Evolutionary conservation across 2,329 filamentous ascomycete species (phyloP), one percentile per base, ranked within the genome.

Genomic region (Diaporthe longicolla): DNA sequence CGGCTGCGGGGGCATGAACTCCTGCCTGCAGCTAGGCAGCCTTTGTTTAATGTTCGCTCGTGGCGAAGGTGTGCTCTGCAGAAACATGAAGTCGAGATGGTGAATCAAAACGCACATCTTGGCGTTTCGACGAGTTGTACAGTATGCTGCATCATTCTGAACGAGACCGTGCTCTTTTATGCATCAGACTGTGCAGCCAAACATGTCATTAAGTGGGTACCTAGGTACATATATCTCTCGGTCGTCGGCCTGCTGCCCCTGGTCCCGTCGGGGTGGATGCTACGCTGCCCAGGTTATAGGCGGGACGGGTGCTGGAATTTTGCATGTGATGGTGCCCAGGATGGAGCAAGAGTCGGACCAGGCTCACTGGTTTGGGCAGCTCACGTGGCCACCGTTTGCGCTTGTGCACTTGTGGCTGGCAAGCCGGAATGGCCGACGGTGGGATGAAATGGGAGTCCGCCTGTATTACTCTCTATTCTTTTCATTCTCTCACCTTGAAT

Each of bases 1-100:
- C 0, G 5, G 7, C 21, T 50, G 45, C 21, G 24, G 45, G 9
- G 45, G 21, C 2, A 50, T 50, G 45, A 11, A 19, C 7, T n/a
- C 11, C n/a, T 52, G 48, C n/a, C n/a, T 26, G 10, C 48, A 35
- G 55, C 17, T n/a, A n/a, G 32, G 32, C 21, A 24, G 17, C 37
- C 17, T 37, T 10, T 35, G 1, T 17, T 19, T 19, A 7, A 17
- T 55, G 52, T 19, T 91, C 86, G 83, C 90, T 92, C 0, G 89
- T 89, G 37, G 87, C 88, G 71, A 92, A 88, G 6, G 90, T 92
- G 71, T 92, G 87, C 63, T 32, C 29, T 32, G 29, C 29, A 32
- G 29, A 32, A 7, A 32, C 29, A 32, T 6, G 75, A 92, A 90
- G 78, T 87, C 84, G 78, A 92, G 90, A 73, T 84, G 87, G 75